Percentiles rank a stretch among this genome's conserved stretches.
Conservation (phyloP, 2,329 filamentous ascomycete genomes). For the Phaeoacremonium minimum region DNA sequence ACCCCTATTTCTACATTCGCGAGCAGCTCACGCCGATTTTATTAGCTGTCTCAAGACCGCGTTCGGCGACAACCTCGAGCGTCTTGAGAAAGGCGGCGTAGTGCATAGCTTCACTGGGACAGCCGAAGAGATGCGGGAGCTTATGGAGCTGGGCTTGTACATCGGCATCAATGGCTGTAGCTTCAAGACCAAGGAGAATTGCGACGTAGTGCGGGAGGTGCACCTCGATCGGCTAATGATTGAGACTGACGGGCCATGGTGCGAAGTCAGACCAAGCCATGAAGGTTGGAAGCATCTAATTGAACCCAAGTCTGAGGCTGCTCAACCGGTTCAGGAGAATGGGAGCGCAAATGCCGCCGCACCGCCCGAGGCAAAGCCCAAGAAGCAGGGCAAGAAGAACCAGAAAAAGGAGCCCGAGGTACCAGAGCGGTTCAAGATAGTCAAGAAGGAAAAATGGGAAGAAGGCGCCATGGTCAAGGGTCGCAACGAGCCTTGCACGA, state of each 20-base stretch:
- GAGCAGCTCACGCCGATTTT: slow-evolving; percentile 84
- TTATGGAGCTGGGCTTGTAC: slow-evolving; percentile 78
- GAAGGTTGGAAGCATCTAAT: slow-evolving; percentile 71
- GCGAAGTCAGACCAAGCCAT: slow-evolving; percentile 86
- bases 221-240: slow-evolving; percentile 80
- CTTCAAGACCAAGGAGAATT: slow-evolving; percentile 89
- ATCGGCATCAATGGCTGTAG: slow-evolving; percentile 97
- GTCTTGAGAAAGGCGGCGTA: slow-evolving; percentile 70
- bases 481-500: slow-evolving; percentile 86
- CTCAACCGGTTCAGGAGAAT: slow-evolving; percentile 14
- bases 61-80: slow-evolving; percentile 55
- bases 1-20: slow-evolving; percentile 87
- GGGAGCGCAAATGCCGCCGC: slow-evolving; percentile 14
- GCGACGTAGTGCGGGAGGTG: slow-evolving; percentile 76
- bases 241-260: slow-evolving; percentile 97
- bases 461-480: slow-evolving; percentile 89
- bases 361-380: slow-evolving; percentile 8
- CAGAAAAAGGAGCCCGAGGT: slow-evolving; percentile 62
- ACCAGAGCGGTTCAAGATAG: slow-evolving; percentile 69
- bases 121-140: slow-evolving; percentile 73
- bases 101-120: slow-evolving; percentile 96
- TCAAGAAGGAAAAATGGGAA: slow-evolving; percentile 96
- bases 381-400: slow-evolving; percentile 34
- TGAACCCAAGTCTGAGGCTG: slow-evolving; percentile 26
- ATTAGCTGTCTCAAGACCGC: slow-evolving; percentile 61